These are phyloP conservation scores for Dactylellina parvicollis DNA, from an alignment of 2,329 filamentous ascomycete genomes.

Conservation along the genomic window DNA sequence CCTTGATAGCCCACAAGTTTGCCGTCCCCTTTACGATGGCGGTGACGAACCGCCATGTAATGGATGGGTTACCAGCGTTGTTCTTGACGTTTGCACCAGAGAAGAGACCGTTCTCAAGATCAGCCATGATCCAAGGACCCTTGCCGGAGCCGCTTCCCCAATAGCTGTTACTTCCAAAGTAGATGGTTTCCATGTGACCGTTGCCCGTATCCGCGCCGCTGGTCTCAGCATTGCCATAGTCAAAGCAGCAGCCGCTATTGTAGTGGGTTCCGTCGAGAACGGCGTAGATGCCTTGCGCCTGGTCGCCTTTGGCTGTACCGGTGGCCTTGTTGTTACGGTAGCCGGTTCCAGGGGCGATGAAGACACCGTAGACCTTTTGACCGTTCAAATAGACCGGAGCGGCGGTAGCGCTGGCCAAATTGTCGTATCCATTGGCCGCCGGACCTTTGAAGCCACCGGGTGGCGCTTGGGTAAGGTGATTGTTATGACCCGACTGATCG, in stretches of 20 bases:
- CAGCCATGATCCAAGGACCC: slow-evolving; percentile 75
- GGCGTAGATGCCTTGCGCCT: slow-evolving; percentile 70
- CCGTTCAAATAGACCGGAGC: slow-evolving; percentile 72
- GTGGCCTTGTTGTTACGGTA: slow-evolving; percentile 70
- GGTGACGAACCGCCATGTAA: slow-evolving; percentile 69
- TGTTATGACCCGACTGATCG: slow-evolving; percentile 71
- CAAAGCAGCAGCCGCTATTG: slow-evolving; percentile 69
- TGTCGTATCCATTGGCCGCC: slow-evolving; percentile 69
- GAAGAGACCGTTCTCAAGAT: slow-evolving; percentile 74
- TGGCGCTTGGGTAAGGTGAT: slow-evolving; percentile 72
- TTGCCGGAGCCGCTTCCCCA: slow-evolving; percentile 70
- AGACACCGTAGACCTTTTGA: slow-evolving; percentile 72
- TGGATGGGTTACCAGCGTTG: slow-evolving; percentile 67
- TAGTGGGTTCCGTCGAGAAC: slow-evolving; percentile 71
- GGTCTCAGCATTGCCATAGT: slow-evolving; percentile 70
- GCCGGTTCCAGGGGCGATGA: slow-evolving; percentile 70
- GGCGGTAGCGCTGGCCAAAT: slow-evolving; percentile 69
- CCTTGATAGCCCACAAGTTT: slow-evolving; percentile 70
- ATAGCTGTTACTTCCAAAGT: slow-evolving; percentile 68
- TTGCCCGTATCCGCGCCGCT: slow-evolving; percentile 68
- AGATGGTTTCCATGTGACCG: slow-evolving; percentile 76
- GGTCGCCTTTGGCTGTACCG: slow-evolving; percentile 68
- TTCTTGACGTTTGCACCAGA: slow-evolving; percentile 65
- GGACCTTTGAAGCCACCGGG: slow-evolving; percentile 69
- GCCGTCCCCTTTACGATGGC: slow-evolving; percentile 68